Base-by-base conservation (phyloP, 2,329 filamentous ascomycete genomes). In the Calcarisporium arbuscula region DNA sequence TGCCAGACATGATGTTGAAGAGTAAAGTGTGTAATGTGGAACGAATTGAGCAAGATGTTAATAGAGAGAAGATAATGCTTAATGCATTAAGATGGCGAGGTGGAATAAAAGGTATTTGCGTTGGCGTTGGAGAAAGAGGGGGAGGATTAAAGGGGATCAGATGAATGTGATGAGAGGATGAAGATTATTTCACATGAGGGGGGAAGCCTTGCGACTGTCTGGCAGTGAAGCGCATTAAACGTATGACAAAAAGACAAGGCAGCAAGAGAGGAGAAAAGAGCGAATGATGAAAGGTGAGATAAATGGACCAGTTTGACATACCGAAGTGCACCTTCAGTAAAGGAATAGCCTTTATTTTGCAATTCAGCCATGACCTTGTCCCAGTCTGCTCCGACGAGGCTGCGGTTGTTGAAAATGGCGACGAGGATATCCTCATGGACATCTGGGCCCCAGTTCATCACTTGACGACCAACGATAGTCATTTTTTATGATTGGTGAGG, bases 341-440 rank as follows among this genome's bases (percentile, higher is more conserved):
- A 68, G 1, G 44, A 44, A 35, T 69, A 66, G 8, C 64, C 65
- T 36, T 56, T 53, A 6, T 42, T 48, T 0, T 51, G 44, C 25
- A 70, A 50, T 5, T 64, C 48, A 1, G 47, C 47, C 46, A 66
- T 54, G 6, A 69, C 49, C n/a, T 56, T 51, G 16, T 46, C 28
- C 45, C 57, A 61, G 9, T 63, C 53, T 1, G 46, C 46, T 0
- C 41, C 25, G 3, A 41, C 49, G 3, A 62, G 55, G 23, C 53
- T 58, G 35, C 62, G 42, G 6, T 58, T 49, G 18, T 58, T 53
- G n/a, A 64, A 48, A 17, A 71, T 38, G 19, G 57, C 58, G 6
- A 62, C 36, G 22, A 73, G 54, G 27, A 72, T 61, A 26, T 65
- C 64, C 38, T 65, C 51, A 29, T 72, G 65, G 14, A 61, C 56